Evolutionary conservation across 495 filamentous ascomycete species (phyloP), one percentile per base, ranked within the genome.

Genomic region (Penicillium odoratum): DNA sequence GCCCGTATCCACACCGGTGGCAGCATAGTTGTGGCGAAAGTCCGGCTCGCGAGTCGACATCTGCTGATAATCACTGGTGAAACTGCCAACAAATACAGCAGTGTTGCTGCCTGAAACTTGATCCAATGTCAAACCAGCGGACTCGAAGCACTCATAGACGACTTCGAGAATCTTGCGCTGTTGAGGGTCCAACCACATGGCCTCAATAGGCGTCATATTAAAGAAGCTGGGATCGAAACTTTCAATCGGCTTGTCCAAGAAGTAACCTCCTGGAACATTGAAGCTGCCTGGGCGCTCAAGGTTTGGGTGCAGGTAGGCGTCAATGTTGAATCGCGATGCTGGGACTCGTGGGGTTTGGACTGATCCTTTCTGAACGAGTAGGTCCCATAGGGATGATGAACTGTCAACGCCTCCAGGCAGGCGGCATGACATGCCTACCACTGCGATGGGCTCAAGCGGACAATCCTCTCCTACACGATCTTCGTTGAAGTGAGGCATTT

Each of bases 91-190:
- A 21, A 53, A 48, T 5, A 55, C 48, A 0, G 60, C 61, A 13
- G 45, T 48, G 7, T 30, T 55, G n/a, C 15, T 65, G 47, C 4
- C 58, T 28, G 11, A 26, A 5, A 29, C 25, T 10, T 15, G 11
- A 4, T 58, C 47, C 18, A 67, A 16, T 1, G 58, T 13, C 0
- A 62, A 0, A 26, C 61, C 61, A n/a, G 58, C 62, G 46, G 62
- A 66, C 45, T 75, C 73, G 1, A 75, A 34, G 5, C 52, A 50
- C 51, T 75, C 69, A 33, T 70, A 75, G 3, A 61, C 49, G 9
- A 66, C 58, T 50, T 75, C 73, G 10, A 75, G 53, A 6, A 68
- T 48, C 15, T 64, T 34, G n/a, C 65, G 60, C 38, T 61, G 66
- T 45, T 70, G 67, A 1, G 71, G 67, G 53, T 73, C 70, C 42